phyloP scores from a whole-genome alignment of 208 protist species.

The Willaertia magna region DNA sequence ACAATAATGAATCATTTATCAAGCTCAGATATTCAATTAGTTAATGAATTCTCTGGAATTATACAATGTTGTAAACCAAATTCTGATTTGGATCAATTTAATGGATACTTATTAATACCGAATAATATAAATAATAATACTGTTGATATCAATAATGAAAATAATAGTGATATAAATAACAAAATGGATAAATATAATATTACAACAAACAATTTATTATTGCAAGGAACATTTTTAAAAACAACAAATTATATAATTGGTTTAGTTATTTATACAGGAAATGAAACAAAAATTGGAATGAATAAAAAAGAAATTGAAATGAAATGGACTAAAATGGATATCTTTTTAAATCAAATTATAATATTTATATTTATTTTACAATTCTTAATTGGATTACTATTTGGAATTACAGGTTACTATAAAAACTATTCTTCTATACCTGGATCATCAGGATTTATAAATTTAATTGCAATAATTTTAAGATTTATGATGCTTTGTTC shows the following conservation, averaged over 20 bases:
- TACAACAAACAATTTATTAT: neutral
- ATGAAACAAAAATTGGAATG: constrained; percentile 35
- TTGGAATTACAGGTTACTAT: neutral
- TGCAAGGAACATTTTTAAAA: constrained; percentile 27
- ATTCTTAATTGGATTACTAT: neutral
- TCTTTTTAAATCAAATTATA: neutral
- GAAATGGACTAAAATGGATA: constrained; percentile 27
- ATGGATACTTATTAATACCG: neutral
- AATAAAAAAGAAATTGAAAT: constrained; percentile 17
- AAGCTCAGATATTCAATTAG: too few species aligned
- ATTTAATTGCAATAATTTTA: constrained; percentile 74
- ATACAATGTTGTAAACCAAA: neutral
- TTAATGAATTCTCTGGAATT: neutral
- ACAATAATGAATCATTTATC: too few species aligned
- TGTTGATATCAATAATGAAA: too few species aligned
- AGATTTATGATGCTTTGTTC: constrained; percentile 83
- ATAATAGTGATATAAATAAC: too few species aligned
- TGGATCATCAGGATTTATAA: neutral
- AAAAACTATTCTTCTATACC: neutral
- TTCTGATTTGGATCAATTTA: neutral
- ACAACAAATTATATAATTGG: constrained; percentile 39
- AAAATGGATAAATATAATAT: neutral
- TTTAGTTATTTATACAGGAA: constrained; percentile 42
- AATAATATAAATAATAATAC: too few species aligned
- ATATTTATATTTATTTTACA: neutral